Evolutionary conservation across 2,329 filamentous ascomycete genomes (phyloP).

Genomic region (Beauveria scarabaeidicola): DNA sequence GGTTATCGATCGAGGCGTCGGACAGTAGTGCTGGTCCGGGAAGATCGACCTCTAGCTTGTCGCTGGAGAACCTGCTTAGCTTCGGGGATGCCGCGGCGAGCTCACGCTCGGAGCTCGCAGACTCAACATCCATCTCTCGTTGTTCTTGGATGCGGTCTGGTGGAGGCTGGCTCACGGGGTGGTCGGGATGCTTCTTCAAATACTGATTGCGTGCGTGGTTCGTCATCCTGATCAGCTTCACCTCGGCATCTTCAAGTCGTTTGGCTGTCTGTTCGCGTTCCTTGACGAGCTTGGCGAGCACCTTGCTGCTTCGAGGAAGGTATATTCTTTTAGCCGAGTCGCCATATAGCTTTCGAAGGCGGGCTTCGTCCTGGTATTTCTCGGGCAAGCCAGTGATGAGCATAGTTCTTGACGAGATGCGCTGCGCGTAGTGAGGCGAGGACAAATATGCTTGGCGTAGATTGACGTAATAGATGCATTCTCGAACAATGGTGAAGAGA

Average conservation of each 20-base stretch:
- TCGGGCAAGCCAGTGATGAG: constrained; percentile 83
- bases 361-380: constrained; percentile 66
- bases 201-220: constrained; percentile 62
- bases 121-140: background rate
- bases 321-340: constrained; percentile 74
- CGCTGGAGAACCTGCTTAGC: background rate
- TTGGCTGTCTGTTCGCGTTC: constrained; percentile 72
- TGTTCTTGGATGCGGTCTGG: background rate
- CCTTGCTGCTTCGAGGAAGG: constrained; percentile 68
- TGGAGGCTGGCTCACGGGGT: constrained; percentile 4
- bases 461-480: constrained; percentile 88
- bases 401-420: constrained; percentile 83
- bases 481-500: constrained; percentile 78
- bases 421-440: constrained; percentile 70
- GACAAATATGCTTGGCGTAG: constrained; percentile 89
- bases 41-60: constrained; percentile 4
- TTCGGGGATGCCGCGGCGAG: background rate
- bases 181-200: constrained; percentile 7
- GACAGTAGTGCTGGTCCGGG: constrained; percentile 7
- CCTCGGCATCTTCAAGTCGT: constrained; percentile 79
- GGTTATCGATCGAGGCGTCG: background rate
- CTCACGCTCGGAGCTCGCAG: background rate
- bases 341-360: constrained; percentile 73
- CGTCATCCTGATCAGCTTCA: constrained; percentile 71
- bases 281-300: constrained; percentile 72